Evolutionary conservation across 768 basidiomycete genomes (phyloP).

Genomic region (Leucogyrophana mollusca): DNA sequence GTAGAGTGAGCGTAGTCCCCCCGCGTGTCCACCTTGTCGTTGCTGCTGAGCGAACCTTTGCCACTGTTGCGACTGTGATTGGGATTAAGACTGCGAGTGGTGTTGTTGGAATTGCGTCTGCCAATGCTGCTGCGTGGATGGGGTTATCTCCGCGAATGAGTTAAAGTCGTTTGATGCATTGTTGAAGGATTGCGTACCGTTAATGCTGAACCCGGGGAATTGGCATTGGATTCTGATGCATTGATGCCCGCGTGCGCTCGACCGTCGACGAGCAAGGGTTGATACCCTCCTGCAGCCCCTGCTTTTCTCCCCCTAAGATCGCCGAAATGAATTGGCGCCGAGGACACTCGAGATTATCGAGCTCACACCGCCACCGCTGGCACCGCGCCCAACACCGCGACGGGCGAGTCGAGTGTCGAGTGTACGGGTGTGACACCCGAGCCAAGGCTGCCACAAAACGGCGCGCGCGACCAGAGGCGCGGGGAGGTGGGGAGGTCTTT

Average conservation of each 20-base stretch:
- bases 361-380: too few species aligned
- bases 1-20: constrained; percentile 37
- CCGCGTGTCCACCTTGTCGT: constrained; percentile 38
- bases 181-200: too few species aligned
- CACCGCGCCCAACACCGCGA: constrained; percentile 32
- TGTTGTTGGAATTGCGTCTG: constrained; percentile 83
- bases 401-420: constrained; percentile 77
- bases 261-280: constrained; percentile 55
- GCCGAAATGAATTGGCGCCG: too few species aligned
- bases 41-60: constrained; percentile 19
- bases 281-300: constrained; percentile 75
- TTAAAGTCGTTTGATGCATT: constrained; percentile 57
- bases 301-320: too few species aligned
- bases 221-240: constrained; percentile 28
- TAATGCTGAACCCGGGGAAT: constrained; percentile 24
- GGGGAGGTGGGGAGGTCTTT: constrained; percentile 75
- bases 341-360: too few species aligned
- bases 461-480: constrained; percentile 41
- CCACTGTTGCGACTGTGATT: constrained; percentile 22
- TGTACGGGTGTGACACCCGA: constrained; percentile 82
- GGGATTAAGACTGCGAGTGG: too few species aligned
- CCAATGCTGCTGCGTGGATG: constrained; percentile 93
- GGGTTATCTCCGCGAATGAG: constrained; percentile 74
- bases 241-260: too few species aligned
- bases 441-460: constrained; percentile 88